These are phyloP conservation scores for Pythium rishiriense DNA, from an alignment of 352 stramenopile genomes.

Conservation along the genomic window DNA sequence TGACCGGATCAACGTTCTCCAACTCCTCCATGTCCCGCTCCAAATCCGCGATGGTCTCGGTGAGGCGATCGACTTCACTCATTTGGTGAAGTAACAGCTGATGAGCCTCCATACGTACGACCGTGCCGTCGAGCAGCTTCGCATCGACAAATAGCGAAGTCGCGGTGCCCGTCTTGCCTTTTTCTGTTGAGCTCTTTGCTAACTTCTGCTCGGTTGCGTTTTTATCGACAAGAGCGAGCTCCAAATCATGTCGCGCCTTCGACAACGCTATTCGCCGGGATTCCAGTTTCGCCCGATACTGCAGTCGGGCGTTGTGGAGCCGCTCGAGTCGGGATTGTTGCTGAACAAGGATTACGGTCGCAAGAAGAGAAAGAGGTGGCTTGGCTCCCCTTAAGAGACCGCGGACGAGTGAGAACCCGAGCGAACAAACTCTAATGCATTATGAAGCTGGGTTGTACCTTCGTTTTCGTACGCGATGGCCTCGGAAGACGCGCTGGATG, in stretches of 20 bases:
- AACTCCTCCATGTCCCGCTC: slow-evolving; percentile 21
- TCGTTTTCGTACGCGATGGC: slow-evolving; percentile 35
- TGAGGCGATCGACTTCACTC: slow-evolving; percentile 33
- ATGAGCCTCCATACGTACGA: slow-evolving; percentile 34
- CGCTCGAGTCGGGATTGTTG: slow-evolving; percentile 28
- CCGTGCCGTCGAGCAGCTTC: slow-evolving; percentile 30
- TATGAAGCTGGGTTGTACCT: background rate
- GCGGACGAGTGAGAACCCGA: background rate
- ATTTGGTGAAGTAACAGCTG: slow-evolving; percentile 38
- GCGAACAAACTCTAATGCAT: too few species aligned
- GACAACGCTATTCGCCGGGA: slow-evolving; percentile 19
- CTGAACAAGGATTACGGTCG: slow-evolving; percentile 15
- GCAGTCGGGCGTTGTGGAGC: slow-evolving; percentile 21
- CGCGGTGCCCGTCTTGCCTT: background rate
- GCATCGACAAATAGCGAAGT: slow-evolving; percentile 26
- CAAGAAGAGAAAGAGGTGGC: slow-evolving; percentile 6
- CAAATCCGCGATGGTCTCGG: slow-evolving; percentile 8
- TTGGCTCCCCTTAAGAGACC: slow-evolving; percentile 6
- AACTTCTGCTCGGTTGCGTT: slow-evolving; percentile 20
- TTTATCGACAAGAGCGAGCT: slow-evolving; percentile 22
- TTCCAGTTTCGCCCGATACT: slow-evolving; percentile 31
- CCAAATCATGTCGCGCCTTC: slow-evolving; percentile 26
- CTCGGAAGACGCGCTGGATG: slow-evolving; percentile 53
- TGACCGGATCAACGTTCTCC: slow-evolving; percentile 21
- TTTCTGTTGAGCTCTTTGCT: background rate